A percentile compares a stretch with the other conserved stretches of the same genome.
Conservation (phyloP, 2,329 filamentous ascomycete genomes). For the Setomelanomma holmii region DNA sequence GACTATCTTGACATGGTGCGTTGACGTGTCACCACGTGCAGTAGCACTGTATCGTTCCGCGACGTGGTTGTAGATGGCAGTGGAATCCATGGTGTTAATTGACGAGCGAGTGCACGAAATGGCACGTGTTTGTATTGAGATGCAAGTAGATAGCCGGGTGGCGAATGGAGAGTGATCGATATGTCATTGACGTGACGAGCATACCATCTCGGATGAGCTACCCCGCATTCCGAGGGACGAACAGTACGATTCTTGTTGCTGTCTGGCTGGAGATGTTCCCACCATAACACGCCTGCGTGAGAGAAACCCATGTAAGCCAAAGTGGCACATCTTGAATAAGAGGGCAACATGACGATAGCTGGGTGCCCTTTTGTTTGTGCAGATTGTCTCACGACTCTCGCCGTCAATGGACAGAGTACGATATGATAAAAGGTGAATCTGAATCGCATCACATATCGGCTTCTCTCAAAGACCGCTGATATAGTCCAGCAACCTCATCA, state of each 20-base stretch:
- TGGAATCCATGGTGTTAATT: constrained; percentile 10
- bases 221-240: neutral
- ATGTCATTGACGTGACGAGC: neutral
- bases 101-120: neutral
- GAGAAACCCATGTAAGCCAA: too few species aligned
- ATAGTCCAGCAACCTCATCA: constrained; percentile 44
- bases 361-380: too few species aligned
- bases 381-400: too few species aligned
- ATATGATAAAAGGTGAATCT: too few species aligned
- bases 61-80: constrained; percentile 15
- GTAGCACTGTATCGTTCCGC: constrained; percentile 17
- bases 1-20: constrained; percentile 2
- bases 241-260: too few species aligned
- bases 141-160: neutral
- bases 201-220: too few species aligned
- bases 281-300: neutral
- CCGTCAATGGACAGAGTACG: too few species aligned
- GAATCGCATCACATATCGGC: too few species aligned
- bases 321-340: too few species aligned
- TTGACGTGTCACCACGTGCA: constrained; percentile 5
- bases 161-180: neutral
- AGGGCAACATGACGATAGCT: too few species aligned
- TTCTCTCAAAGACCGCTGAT: constrained; percentile 38
- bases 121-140: neutral
- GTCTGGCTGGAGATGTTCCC: neutral